Base-by-base conservation (phyloP, 2,329 filamentous ascomycete genomes). In the Verticillium isaacii region DNA sequence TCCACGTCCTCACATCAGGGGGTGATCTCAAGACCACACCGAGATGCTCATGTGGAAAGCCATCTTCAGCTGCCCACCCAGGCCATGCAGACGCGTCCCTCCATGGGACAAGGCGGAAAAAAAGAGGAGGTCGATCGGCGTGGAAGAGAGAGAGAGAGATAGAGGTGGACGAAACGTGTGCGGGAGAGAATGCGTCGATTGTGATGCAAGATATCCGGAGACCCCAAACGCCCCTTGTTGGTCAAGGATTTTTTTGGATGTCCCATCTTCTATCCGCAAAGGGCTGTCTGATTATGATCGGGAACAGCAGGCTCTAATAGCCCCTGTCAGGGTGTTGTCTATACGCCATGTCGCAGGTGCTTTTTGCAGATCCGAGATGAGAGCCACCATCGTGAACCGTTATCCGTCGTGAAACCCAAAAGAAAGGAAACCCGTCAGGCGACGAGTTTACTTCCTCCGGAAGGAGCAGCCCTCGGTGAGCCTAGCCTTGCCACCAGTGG, bases 391-490 rank as follows among this genome's bases (percentile, higher is more conserved):
- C 58, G 58, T 81, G 73, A 80, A 78, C 75, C 74, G 71, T 77
- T 52, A 76, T 76, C 76, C 78, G 74, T 79, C 79, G 77, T 80
- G 74, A 79, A 77, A 79, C 74, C 75, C 75, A 75, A 77, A 73
- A 72, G 81, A 78, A 75, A 69, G 73, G 76, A 75, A 76, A 81
- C 58, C 73, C 75, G 75, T 78, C 73, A 70, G 70, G 73, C 68
- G 74, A 72, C 75, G 81, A 45, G 76, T 92, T 84, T 98, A 99
- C 94, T 99, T 99, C 87, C 93, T 93, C 86, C 95, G 90, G 92
- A 99, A 99, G 79, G 95, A 98, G 92, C 95, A 99, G 81, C 95
- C 95, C 90, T 99, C 95, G 70, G 95, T 99, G 78, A 99, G 87
- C 81, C 95, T 88, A 78, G 95, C 95, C 89, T 99, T 99, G 77